phyloP scores from a whole-genome alignment of 768 basidiomycete genomes.

The Agaricus sinodeliciosus region DNA sequence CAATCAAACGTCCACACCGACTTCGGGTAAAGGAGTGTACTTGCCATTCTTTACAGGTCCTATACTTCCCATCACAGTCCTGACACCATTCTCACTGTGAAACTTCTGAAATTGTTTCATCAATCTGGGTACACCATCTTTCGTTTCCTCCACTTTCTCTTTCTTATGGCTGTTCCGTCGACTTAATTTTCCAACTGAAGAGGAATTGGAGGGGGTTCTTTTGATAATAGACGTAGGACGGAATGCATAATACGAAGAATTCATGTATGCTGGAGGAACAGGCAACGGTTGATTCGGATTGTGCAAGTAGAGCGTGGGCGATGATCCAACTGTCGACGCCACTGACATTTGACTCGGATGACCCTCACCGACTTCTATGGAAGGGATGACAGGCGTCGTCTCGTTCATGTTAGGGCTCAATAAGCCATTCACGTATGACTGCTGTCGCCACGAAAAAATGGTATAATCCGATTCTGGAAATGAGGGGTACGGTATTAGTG shows the following conservation, averaged over 20 bases:
- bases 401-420: conserved; percentile 3
- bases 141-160: conserved; percentile 19
- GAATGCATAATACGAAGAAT: conserved; percentile 68
- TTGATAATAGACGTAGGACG: conserved; percentile 31
- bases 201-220: conserved; percentile 10
- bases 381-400: not conserved
- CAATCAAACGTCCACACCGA: not conserved
- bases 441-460: conserved; percentile 76
- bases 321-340: conserved; percentile 13
- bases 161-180: conserved; percentile 26
- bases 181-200: conserved; percentile 19
- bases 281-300: conserved; percentile 58
- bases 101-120: conserved; percentile 81
- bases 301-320: conserved; percentile 57
- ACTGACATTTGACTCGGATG: conserved; percentile 7
- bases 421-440: conserved; percentile 16
- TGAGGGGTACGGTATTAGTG: not conserved
- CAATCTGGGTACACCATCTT: conserved; percentile 51
- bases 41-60: conserved; percentile 85
- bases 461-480: conserved; percentile 75
- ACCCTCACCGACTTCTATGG: conserved; percentile 2
- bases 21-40: conserved; percentile 15
- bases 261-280: conserved; percentile 54
- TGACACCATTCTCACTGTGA: conserved; percentile 86
- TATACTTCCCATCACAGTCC: conserved; percentile 87